Evolutionary conservation across 139 green algal species (phyloP), one percentile per base, ranked within the genome.

Genomic region (Micractinium conductrix): DNA sequence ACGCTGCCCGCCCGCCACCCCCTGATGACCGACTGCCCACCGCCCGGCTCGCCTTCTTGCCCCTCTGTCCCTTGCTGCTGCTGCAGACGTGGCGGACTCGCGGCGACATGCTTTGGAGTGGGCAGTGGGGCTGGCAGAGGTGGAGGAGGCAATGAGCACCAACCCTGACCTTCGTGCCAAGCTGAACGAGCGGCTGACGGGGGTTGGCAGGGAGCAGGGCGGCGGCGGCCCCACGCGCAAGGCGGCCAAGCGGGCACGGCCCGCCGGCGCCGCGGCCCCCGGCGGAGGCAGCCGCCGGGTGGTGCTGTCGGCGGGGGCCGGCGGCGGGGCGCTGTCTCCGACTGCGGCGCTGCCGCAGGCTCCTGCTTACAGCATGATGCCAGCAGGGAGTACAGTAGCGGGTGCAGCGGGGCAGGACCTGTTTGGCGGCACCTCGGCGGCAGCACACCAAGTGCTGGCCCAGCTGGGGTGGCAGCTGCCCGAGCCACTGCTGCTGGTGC

Each of bases 21-120:
- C 12, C 14, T 10, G 16, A 19, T 65, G 58, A 3, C 14, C 26
- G 12, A 12, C 60, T 68, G 26, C 60, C 33, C 60, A 3, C 28
- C 58, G 16, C 1, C 26, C 4, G 22, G 26, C 26, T 35, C 14
- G 3, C 60, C 21, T 72, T 30, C 67, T 30, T 16, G 2, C 5
- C 67, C 67, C 30, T 26, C 6, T 42, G 24, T 28, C 60, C 60
- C 60, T 28, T 4, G 8, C 68, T 38, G 38, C 16, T 14, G 28
- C 42, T 38, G 44, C 55, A 82, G 76, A 82, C 16, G 76, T 82
- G 55, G 76, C 55, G 0, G 76, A 82, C 76, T 82, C 76, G 21
- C 38, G 76, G 55, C 76, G 53, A 26, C 76, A 73, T 17, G 76
- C 76, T 9, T 58, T 82, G 53, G 76, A 82, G 40, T 82, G 76